Evolutionary conservation across 176 grass and related monocot genomes (phyloP).

Genomic region (Carex myosuroides): DNA sequence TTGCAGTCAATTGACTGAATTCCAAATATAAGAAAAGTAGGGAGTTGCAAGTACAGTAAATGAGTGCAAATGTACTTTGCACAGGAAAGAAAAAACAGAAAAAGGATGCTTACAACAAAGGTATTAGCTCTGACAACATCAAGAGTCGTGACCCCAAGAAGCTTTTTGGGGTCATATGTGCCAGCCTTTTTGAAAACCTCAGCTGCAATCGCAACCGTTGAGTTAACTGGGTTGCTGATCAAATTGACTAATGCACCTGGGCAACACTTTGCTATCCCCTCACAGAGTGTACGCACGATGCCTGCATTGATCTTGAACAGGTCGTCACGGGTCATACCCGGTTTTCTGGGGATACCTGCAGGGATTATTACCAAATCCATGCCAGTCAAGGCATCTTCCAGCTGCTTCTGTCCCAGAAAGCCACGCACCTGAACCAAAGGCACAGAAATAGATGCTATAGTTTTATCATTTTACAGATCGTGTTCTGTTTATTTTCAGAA

Average conservation of each 20-base stretch:
- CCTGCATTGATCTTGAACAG: conserved; percentile 97
- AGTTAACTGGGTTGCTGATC: conserved; percentile 99
- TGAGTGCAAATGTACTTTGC: not conserved
- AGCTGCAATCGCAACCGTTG: conserved; percentile 90
- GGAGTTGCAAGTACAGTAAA: not conserved
- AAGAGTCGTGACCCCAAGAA: conserved; percentile 92
- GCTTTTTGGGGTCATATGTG: conserved; percentile 72
- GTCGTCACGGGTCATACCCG: conserved; percentile 98
- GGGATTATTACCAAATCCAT: conserved; percentile 97
- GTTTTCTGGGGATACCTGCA: conserved; percentile 89
- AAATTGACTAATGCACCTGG: conserved; percentile 76
- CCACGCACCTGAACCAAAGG: conserved; percentile 57
- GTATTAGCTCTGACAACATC: conserved; percentile 98
- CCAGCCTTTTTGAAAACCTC: conserved; percentile 98
- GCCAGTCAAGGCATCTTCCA: conserved; percentile 83
- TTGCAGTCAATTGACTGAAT: not conserved
- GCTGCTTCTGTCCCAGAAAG: conserved; percentile 64
- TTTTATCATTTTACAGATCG: not conserved
- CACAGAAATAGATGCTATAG: not conserved
- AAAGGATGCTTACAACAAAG: conserved; percentile 73
- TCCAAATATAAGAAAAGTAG: conserved; percentile 5
- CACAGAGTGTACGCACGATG: conserved; percentile 70
- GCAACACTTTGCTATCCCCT: conserved; percentile 71
- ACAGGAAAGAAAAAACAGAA: not conserved
- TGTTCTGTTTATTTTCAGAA: not conserved